Percentiles rank a stretch among this genome's conserved stretches.
These are phyloP conservation scores for Sporothrix brunneoviolacea DNA, from an alignment of 2,329 filamentous ascomycete species.

Conservation along the genomic window DNA sequence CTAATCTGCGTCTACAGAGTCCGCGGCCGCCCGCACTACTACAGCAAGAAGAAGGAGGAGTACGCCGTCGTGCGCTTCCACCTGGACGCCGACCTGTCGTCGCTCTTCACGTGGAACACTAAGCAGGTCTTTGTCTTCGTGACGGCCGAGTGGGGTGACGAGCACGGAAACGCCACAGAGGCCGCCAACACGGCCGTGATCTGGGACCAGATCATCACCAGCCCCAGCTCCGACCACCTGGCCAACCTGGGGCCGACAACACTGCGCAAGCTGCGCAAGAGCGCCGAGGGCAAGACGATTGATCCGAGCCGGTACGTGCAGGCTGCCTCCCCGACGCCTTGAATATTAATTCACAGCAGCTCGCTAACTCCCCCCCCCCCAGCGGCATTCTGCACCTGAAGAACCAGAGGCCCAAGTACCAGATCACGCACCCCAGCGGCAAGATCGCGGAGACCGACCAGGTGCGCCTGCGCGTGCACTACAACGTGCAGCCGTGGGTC, in stretches of 20 bases:
- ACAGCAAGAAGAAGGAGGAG: constrained; percentile 85
- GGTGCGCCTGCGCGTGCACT: constrained; percentile 75
- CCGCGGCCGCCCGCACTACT: constrained; percentile 92
- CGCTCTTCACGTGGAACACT: constrained; percentile 98
- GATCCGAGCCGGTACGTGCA: constrained; percentile 47
- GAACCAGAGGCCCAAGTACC: constrained; percentile 91
- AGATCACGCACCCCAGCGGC: constrained; percentile 84
- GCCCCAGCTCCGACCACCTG: constrained; percentile 57
- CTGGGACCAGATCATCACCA: constrained; percentile 92
- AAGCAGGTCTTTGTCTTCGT: constrained; percentile 98
- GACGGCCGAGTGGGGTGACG: constrained; percentile 63
- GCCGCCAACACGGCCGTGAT: constrained; percentile 70
- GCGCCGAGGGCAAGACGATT: constrained; percentile 52
- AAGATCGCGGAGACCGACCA: constrained; percentile 67
- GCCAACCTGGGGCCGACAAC: constrained; percentile 53
- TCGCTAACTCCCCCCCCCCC: not conserved
- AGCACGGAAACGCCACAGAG: constrained; percentile 27
- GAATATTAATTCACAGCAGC: no score
- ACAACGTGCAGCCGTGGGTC: constrained; percentile 98
- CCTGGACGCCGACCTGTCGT: constrained; percentile 81
- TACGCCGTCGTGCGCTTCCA: constrained; percentile 94
- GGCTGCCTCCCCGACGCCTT: not conserved
- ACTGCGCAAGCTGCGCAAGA: constrained; percentile 56
- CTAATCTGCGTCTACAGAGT: constrained; percentile 47
- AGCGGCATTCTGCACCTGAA: constrained; percentile 69